A percentile compares a stretch with the other conserved stretches of the same genome.
Evolutionary conservation across 805 yeast species (phyloP).

Genomic region (Wickerhamiella kurtzmanii): DNA sequence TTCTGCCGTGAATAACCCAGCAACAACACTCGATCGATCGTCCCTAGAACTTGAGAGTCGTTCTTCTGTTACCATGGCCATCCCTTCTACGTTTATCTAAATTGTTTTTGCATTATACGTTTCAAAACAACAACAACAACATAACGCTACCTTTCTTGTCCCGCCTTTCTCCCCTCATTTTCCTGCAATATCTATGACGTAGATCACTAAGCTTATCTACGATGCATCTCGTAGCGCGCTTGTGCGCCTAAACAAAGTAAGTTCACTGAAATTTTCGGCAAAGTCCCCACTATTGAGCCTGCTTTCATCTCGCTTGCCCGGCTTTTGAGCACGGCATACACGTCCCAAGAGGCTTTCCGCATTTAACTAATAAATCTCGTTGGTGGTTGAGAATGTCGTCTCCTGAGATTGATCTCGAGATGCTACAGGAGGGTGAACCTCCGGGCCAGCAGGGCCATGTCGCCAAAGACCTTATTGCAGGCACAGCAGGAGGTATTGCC

Average conservation of each 20-base stretch:
- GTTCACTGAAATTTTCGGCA: neutral
- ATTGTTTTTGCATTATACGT: no score
- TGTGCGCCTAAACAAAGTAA: neutral
- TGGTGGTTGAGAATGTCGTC: slow-evolving; percentile 1
- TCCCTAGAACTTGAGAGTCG: no score
- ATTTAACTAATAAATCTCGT: neutral
- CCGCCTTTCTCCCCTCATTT: no score
- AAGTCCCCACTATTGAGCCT: neutral
- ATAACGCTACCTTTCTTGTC: no score
- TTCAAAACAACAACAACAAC: no score
- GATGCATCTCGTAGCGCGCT: neutral
- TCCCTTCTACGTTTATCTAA: no score
- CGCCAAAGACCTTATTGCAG: slow-evolving; percentile 69
- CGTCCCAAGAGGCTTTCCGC: neutral
- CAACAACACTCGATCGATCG: no score
- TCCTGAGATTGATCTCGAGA: slow-evolving; percentile 12
- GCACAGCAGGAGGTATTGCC: slow-evolving; percentile 90
- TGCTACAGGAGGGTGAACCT: slow-evolving; percentile 12
- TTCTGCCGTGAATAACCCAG: no score
- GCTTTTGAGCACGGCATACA: no score
- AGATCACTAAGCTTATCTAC: neutral
- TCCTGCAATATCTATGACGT: no score
- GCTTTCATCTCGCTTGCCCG: no score
- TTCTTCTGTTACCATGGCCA: no score
- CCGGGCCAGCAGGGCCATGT: slow-evolving; percentile 29